A percentile compares a stretch with the other conserved stretches of the same genome.
These are phyloP conservation scores for Physcomitrium patens DNA, from an alignment of 225 moss, liverwort and hornwort genomes.

Conservation along the genomic window DNA sequence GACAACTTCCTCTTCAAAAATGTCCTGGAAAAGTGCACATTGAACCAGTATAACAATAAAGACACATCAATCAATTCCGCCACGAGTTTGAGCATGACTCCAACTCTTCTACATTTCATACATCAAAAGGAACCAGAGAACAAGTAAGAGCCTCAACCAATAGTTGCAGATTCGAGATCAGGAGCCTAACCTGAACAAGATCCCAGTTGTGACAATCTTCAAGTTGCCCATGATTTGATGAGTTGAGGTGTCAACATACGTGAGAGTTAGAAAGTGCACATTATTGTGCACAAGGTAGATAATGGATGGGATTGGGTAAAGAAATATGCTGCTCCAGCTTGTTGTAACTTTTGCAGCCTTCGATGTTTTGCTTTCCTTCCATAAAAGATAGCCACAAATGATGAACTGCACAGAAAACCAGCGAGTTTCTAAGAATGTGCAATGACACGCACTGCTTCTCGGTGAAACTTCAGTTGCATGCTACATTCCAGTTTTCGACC, in stretches of 20 bases:
- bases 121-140: neutral
- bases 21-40: conserved; percentile 36
- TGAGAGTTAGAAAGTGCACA: conserved; percentile 84
- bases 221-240: conserved; percentile 95
- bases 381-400: conserved; percentile 69
- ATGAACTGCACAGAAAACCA: conserved; percentile 51
- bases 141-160: neutral
- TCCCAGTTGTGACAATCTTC: conserved; percentile 92
- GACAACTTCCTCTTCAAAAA: conserved; percentile 76
- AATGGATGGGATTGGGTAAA: conserved; percentile 83
- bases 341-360: conserved; percentile 46
- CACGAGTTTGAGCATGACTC: neutral
- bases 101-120: neutral
- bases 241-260: conserved; percentile 89
- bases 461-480: neutral
- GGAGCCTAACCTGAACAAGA: conserved; percentile 67
- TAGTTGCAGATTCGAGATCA: neutral
- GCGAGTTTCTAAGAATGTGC: neutral
- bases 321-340: conserved; percentile 69
- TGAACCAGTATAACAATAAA: neutral
- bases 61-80: neutral
- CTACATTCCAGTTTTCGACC: conserved; percentile 29
- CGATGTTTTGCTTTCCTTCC: conserved; percentile 65
- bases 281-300: conserved; percentile 93
- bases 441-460: neutral